Evolutionary conservation across 2,329 filamentous ascomycete species (phyloP), one percentile per base, ranked within the genome.

Genomic region (Graphilbum fragrans): DNA sequence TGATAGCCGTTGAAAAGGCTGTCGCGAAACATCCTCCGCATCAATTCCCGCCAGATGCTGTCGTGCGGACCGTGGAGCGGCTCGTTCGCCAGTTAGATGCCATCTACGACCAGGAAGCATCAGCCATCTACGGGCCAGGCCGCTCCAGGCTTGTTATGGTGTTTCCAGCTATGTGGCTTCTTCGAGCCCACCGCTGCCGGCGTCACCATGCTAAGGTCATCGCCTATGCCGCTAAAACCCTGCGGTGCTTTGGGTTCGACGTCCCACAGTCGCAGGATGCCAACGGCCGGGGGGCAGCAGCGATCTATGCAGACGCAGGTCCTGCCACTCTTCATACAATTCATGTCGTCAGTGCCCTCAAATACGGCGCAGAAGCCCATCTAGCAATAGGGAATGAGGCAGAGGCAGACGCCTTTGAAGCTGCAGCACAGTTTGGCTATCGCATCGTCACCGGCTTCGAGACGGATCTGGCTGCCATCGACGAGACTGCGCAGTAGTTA

Each of bases 91-190:
- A 56, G 47, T 51, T 62, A 2, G 55, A 59, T 38, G 53, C 52
- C 0, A 46, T 55, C 21, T 57, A 62, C 47, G 59, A 63, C 37
- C 27, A 41, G 0, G 55, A 52, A 5, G 45, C 60, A 3, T n/a
- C n/a, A n/a, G 59, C 58, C 44, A 39, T 58, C 4, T 60, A 59
- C 20, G 31, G 37, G 41, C 53, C 48, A 0, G 32, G 22, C 2
- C 23, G 60, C 19, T 59, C 59, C 7, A 49, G 56, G 27, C 46
- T 62, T 42, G 55, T 53, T 42, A 52, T 63, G 23, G 52, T 62
- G 2, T 60, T 56, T 45, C 56, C 59, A 19, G 53, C 47, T 33
- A 57, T 61, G 51, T 62, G 58, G 58, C 52, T 62, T 2, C 42
- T 58, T 8, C 52, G 54, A 37, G 58, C 56, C 27, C 54, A 58